Evolutionary conservation across 257 asterid species (phyloP), one percentile per base, ranked within the genome.

Genomic region (Echium plantagineum): DNA sequence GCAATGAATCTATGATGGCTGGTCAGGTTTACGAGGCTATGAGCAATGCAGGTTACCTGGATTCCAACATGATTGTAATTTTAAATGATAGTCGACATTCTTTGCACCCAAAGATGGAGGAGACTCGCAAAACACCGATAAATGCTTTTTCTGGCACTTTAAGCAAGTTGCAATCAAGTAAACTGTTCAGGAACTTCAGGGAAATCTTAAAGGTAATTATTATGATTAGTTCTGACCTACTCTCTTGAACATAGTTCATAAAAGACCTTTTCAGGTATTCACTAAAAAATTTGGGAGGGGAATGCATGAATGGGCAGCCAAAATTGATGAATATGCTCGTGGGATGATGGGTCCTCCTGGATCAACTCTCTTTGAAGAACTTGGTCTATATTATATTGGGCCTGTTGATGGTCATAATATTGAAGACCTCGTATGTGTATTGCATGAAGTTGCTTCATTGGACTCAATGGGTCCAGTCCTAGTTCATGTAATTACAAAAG

Each of bases 241-340:
- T 42, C 16, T 42, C 17, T 42, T 42, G 49, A 13, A 42, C 49
- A 42, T 42, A 10, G 13, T 42, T 10, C 32, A 31, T 52, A 19
- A 53, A 42, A 77, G 52, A 66, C 66, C 69, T 15, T 70, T 68
- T 73, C 76, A 90, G 97, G 84, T 55, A 63, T 80, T 86, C 55
- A 85, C 96, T 35, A 90, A 86, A 77, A 83, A 70, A 77, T 46
- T 87, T 18, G 97, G 97, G 22, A 64, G 80, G 60, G 93, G 95
- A 35, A 86, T 87, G 94, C 78, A 90, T 46, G 96, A 90, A 69
- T 90, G 94, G 97, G 94, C 96, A 19, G 97, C 97, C 74, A 90
- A 90, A 77, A 59, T 90, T 63, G 97, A 90, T 12, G 96, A 90
- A 78, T 90, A 86, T 75, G 94, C 83, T 24, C 90, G 97, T 70